Evolutionary conservation across 306 rosid species (phyloP).

Genomic region (Quercus aquifolioides): DNA sequence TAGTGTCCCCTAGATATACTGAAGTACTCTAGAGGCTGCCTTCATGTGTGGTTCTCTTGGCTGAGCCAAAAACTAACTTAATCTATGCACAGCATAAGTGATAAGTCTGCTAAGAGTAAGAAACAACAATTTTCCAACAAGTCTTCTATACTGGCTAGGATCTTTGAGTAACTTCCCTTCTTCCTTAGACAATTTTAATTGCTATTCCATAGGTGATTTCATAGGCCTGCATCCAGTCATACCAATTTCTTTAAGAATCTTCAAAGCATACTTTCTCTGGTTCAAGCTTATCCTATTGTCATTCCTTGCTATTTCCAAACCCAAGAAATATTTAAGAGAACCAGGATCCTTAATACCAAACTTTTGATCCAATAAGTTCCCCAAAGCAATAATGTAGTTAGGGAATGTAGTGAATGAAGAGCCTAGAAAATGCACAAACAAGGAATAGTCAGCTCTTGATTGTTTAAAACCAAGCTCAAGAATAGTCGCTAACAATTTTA

Average conservation of each 20-base stretch:
- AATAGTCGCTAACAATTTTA: background rate
- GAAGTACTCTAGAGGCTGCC: too few relatives aligned
- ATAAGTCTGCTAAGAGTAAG: too few relatives aligned
- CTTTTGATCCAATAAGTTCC: background rate
- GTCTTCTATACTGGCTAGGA: too few relatives aligned
- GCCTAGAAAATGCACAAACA: background rate
- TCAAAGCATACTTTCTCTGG: background rate
- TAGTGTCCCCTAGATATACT: too few relatives aligned
- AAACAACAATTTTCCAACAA: too few relatives aligned
- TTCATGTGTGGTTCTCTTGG: too few relatives aligned
- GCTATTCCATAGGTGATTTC: too few relatives aligned
- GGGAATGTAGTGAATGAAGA: background rate
- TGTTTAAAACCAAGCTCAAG: background rate
- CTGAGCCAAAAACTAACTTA: too few relatives aligned
- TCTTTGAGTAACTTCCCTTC: too few relatives aligned
- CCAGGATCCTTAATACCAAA: slow-evolving; percentile 8
- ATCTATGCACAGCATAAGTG: too few relatives aligned
- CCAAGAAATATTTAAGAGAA: background rate
- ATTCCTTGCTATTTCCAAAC: background rate
- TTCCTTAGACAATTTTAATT: too few relatives aligned
- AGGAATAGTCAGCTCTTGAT: background rate
- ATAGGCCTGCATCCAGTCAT: too few relatives aligned
- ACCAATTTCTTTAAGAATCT: background rate
- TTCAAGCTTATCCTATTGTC: background rate
- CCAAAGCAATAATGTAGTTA: background rate